These are phyloP conservation scores for Prunus davidiana DNA, from an alignment of 306 rosid species.

Conservation along the genomic window DNA sequence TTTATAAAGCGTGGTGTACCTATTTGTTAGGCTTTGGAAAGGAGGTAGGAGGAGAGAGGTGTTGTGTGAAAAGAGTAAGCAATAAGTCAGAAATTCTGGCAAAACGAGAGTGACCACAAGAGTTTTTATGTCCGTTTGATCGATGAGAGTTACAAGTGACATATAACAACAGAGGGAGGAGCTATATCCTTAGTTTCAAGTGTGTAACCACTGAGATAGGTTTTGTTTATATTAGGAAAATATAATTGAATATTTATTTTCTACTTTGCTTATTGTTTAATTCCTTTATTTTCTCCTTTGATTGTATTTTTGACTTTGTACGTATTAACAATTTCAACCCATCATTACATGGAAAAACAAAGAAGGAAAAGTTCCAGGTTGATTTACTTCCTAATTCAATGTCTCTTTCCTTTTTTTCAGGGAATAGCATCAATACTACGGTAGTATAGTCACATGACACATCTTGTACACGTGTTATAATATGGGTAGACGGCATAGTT, in stretches of 20 bases:
- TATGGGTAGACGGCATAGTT: too few relatives aligned
- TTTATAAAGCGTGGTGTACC: slow-evolving; percentile 1
- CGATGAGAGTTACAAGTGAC: neutral
- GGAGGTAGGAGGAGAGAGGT: neutral
- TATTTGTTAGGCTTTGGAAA: neutral
- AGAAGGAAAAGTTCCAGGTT: neutral
- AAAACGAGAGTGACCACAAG: neutral
- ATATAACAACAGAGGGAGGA: neutral
- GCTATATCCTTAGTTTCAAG: too few relatives aligned
- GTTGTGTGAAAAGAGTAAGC: slow-evolving; percentile 17
- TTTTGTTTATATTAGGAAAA: neutral
- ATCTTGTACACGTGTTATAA: too few relatives aligned
- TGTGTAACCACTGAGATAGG: neutral
- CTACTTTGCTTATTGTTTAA: too few relatives aligned
- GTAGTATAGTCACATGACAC: too few relatives aligned
- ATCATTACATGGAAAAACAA: neutral
- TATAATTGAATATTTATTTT: neutral
- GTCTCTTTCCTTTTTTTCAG: too few relatives aligned
- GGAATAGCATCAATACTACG: too few relatives aligned
- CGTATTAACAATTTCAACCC: neutral
- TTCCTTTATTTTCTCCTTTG: too few relatives aligned
- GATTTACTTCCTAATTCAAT: too few relatives aligned
- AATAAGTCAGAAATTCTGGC: neutral
- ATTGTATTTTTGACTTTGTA: too few relatives aligned
- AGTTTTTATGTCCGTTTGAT: neutral